Conservation (phyloP, 768 basidiomycete species). For the Leucosporidium yakuticum region DNA sequence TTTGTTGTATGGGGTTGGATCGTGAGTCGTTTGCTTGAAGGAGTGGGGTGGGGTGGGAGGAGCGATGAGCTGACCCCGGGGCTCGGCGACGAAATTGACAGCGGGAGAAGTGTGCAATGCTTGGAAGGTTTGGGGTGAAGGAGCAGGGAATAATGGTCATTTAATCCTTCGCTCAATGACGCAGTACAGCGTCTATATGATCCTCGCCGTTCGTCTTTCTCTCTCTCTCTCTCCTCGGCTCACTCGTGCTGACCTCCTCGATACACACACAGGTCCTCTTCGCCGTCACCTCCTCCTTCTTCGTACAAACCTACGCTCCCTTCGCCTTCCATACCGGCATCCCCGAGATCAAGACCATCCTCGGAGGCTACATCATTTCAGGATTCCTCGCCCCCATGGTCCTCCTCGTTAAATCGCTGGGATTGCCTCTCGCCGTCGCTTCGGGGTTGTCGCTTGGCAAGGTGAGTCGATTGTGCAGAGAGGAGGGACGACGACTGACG, state of each 20-base stretch:
- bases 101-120: conserved; percentile 32
- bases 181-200: conserved; percentile 35
- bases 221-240: not conserved
- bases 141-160: conserved; percentile 10
- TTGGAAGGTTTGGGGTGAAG: conserved; percentile 32
- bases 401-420: conserved; percentile 80
- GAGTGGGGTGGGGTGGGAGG: not conserved
- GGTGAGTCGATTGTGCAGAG: not conserved
- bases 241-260: not conserved
- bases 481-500: conserved; percentile 40
- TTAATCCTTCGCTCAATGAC: conserved; percentile 14
- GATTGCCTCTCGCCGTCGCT: conserved; percentile 81
- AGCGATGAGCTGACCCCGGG: not conserved
- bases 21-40: conserved; percentile 15
- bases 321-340: conserved; percentile 45
- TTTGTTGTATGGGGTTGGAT: conserved; percentile 37
- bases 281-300: conserved; percentile 33
- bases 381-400: conserved; percentile 53
- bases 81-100: conserved; percentile 1
- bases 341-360: conserved; percentile 90
- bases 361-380: conserved; percentile 55
- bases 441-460: conserved; percentile 53
- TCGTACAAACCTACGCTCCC: conserved; percentile 36
- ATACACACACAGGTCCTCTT: conserved; percentile 21
- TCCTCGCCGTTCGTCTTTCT: conserved; percentile 21